Percentiles rank a stretch among this genome's conserved stretches.
Evolutionary conservation across 768 basidiomycete genomes (phyloP).

Genomic region (Mycena kentingensis): DNA sequence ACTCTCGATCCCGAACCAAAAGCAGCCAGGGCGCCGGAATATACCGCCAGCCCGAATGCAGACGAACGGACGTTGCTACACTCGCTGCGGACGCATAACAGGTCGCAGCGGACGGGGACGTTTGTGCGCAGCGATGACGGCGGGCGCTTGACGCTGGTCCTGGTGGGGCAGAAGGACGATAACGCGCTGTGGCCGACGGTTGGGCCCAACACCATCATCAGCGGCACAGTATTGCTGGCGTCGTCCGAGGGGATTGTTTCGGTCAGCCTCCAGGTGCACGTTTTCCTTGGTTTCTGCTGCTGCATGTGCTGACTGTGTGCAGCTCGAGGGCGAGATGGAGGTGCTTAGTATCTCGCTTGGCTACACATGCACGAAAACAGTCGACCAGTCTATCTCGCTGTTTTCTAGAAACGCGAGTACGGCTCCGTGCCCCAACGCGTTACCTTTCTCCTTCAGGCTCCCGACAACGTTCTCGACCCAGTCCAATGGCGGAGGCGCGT

Average conservation of each 20-base stretch:
- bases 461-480: constrained; percentile 3
- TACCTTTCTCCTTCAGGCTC: constrained; percentile 9
- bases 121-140: constrained; percentile 5
- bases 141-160: constrained; percentile 7
- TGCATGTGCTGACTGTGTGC: neutral
- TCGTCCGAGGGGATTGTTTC: constrained; percentile 3
- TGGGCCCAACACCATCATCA: constrained; percentile 5
- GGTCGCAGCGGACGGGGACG: constrained; percentile 2
- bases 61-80: constrained; percentile 4
- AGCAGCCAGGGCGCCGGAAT: too few species aligned
- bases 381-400: neutral
- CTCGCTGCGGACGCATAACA: neutral
- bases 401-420: constrained; percentile 1
- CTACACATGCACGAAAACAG: neutral
- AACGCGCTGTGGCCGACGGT: neutral
- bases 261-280: constrained; percentile 3
- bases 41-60: neutral
- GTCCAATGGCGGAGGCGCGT: neutral
- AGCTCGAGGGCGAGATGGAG: constrained; percentile 14
- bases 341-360: constrained; percentile 7
- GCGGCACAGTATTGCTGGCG: constrained; percentile 3
- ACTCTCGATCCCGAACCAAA: too few species aligned
- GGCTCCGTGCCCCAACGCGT: neutral
- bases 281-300: neutral
- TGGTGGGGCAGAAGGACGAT: constrained; percentile 11